These are phyloP conservation scores for Panicum virgatum DNA, from an alignment of 202 grass and related monocot genomes.

Conservation along the genomic window DNA sequence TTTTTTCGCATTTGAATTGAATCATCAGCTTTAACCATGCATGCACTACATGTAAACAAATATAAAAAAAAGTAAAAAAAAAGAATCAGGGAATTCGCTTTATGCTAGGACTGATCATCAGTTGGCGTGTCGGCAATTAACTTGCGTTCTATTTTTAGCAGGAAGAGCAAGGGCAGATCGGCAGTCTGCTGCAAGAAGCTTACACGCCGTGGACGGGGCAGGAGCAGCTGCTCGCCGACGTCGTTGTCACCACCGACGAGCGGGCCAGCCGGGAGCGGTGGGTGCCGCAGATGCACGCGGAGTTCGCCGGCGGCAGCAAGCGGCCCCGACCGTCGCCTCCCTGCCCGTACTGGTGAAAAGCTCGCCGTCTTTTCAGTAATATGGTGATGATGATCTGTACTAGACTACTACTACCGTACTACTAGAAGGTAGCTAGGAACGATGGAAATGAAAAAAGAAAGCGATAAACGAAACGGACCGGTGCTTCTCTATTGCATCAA, in stretches of 20 bases:
- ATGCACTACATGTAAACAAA: background rate
- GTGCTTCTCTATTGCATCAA: background rate
- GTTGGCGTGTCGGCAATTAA: background rate
- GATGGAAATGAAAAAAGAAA: too few relatives aligned
- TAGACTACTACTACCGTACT: background rate
- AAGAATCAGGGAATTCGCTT: background rate
- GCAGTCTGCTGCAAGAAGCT: slow-evolving; percentile 32
- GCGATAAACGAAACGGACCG: background rate
- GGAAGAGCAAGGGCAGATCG: slow-evolving; percentile 36
- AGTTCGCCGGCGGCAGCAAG: slow-evolving; percentile 45
- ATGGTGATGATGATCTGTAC: background rate
- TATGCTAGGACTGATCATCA: slow-evolving; percentile 11
- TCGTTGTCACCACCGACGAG: slow-evolving; percentile 30
- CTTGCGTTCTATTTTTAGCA: slow-evolving; percentile 25
- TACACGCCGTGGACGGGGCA: slow-evolving; percentile 37
- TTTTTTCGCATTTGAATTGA: background rate
- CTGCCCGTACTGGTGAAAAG: slow-evolving; percentile 53
- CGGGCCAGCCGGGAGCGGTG: slow-evolving; percentile 41
- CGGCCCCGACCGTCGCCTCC: slow-evolving; percentile 49
- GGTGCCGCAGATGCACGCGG: slow-evolving; percentile 68
- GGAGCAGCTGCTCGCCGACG: slow-evolving; percentile 31
- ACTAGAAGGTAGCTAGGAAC: background rate
- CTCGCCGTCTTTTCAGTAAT: background rate
- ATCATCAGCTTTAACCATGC: background rate
- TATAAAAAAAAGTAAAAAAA: background rate